A percentile compares a stretch with the other conserved stretches of the same genome.
phyloP scores from a whole-genome alignment of 305 asterid species.

The Fraxinus sp. region DNA sequence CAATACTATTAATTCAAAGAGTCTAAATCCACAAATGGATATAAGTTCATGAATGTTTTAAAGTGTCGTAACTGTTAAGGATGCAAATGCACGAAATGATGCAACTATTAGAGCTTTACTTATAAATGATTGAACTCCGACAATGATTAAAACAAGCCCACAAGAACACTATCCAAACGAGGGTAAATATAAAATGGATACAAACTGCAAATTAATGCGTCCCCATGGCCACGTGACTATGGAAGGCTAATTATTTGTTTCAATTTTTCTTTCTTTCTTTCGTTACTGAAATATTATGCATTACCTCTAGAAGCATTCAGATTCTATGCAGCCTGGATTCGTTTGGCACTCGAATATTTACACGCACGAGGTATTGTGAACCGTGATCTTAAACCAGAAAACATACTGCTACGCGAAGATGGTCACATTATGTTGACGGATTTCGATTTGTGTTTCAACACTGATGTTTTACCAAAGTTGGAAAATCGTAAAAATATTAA shows the following conservation, averaged over 20 bases:
- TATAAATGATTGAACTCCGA: no score
- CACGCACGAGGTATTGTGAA: conserved; percentile 75
- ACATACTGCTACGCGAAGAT: conserved; percentile 66
- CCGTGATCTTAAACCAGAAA: conserved; percentile 82
- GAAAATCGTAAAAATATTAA: conserved; percentile 31
- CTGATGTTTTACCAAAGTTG: conserved; percentile 49
- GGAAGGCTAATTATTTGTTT: conserved; percentile 34
- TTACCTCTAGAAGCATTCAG: conserved; percentile 55
- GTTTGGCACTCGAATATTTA: conserved; percentile 65
- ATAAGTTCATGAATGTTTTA: no score
- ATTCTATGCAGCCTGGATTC: conserved; percentile 67
- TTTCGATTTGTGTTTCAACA: conserved; percentile 68
- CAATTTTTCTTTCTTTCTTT: conserved; percentile 9
- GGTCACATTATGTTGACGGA: conserved; percentile 86
- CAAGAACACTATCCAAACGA: no score
- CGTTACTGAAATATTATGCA: conserved; percentile 43
- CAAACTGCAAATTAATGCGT: no score
- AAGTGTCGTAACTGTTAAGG: no score
- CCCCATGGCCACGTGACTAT: conserved; percentile 52
- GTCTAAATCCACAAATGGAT: no score
- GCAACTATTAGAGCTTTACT: no score
- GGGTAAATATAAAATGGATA: no score
- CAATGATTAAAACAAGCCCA: no score
- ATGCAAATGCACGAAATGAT: no score
- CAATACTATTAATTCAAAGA: no score